Base-by-base conservation (phyloP, 306 rosid species). In the Parietaria judaica region DNA sequence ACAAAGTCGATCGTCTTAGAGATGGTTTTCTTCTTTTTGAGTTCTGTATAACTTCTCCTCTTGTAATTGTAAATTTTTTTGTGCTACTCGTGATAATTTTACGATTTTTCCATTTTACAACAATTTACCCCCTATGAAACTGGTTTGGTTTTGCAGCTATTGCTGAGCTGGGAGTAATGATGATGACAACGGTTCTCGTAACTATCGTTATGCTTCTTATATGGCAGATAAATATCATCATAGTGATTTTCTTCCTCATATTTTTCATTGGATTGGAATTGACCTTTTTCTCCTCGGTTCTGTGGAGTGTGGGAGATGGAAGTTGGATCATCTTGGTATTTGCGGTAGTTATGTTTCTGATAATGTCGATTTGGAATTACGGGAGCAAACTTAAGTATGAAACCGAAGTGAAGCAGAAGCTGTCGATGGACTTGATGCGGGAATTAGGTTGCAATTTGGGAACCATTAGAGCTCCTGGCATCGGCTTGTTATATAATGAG, bases 141-240 rank as follows among this genome's bases (percentile, higher is more conserved):
- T 56, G 64, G 52, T 47, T 51, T 50, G 48, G 70, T 68, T 58
- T 79, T 74, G 64, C 91, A 90, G 97, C 85, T 66, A 87, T 87
- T 71, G 97, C 97, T 68, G 97, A 90, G 87, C 74, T 90, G 74
- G 97, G 97, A 72, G 85, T 90, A 67, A 90, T 90, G 97, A 90
- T 90, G 97, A 90, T 85, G 97, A 87, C 97, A 15, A 87, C 97
- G 44, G 65, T 83, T 61, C 76, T 90, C 73, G 91, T 85, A 53
- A 87, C 97, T 71, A 80, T 90, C 66, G 97, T 90, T 56, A 90
- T 90, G 97, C 94, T 90, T 66, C 97, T 90, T 76, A 90, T 90
- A 78, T 90, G 97, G 97, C 97, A 87, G 84, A 81, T 83, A 72
- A 86, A 81, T 74, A 83, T 90, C 47, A 14, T 87, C 60, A 51